These are phyloP conservation scores for Acer campestre DNA, from an alignment of 345 rosid genomes.

Conservation along the genomic window DNA sequence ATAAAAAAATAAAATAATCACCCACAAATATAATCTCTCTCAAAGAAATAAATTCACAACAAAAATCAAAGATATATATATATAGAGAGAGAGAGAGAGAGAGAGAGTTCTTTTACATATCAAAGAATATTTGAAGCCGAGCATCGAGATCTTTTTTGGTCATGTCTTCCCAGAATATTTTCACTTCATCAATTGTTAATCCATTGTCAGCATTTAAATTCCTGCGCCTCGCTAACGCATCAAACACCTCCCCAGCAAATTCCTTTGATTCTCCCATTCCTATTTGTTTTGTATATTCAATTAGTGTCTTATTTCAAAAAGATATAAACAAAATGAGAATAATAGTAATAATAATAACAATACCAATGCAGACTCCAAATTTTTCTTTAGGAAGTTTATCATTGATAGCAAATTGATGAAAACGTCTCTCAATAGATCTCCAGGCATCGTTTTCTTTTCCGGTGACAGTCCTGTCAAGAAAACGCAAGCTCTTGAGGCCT, in stretches of 20 bases:
- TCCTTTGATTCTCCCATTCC: conserved; percentile 95
- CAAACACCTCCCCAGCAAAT: conserved; percentile 77
- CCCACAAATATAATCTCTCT: not conserved
- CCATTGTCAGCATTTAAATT: conserved; percentile 51
- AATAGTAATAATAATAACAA: not conserved
- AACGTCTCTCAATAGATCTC: conserved; percentile 78
- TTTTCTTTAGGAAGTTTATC: conserved; percentile 63
- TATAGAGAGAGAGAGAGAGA: not conserved
- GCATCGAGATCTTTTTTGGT: conserved; percentile 72
- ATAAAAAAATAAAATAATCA: not conserved
- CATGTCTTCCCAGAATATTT: conserved; percentile 89
- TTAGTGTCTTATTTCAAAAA: no score
- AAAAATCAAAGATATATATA: no score
- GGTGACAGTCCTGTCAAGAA: conserved; percentile 71
- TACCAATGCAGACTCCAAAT: conserved; percentile 84
- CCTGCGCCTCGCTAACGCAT: conserved; percentile 76
- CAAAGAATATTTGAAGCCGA: conserved; percentile 90
- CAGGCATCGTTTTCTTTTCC: conserved; percentile 85
- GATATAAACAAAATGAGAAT: no score
- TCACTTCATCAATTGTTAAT: conserved; percentile 62
- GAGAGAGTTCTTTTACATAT: conserved; percentile 55
- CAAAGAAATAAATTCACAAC: no score
- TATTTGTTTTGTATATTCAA: no score
- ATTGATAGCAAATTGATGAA: conserved; percentile 59
- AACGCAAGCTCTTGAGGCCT: conserved; percentile 80